Evolutionary conservation across 2,329 filamentous ascomycete species (phyloP), one percentile per base, ranked within the genome.

Genomic region (Paraphaeosphaeria minitans): DNA sequence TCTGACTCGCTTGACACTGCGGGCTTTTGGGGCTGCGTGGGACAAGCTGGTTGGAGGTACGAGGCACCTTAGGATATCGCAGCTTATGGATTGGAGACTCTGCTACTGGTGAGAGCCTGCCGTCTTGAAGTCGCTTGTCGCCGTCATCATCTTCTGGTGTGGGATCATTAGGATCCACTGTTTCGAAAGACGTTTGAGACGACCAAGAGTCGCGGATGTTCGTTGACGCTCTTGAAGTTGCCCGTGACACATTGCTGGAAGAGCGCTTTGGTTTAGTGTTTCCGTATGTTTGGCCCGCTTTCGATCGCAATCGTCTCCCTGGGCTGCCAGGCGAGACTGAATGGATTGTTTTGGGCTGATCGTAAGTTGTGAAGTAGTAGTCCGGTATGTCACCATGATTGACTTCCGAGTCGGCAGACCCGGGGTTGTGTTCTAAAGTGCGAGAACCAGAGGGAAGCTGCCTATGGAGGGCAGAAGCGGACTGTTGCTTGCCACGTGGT

Each of bases 51-150:
- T 81, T 82, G 7, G 77, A 78, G 19, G 79, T 75, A 14, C 81
- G 71, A 2, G 81, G 81, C 2, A 83, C 71, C 63, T 82, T 82
- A 7, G 81, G 81, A 61, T 83, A 83, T 35, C 75, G 69, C 13
- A 82, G 70, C 0, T 71, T 71, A 21, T 76, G 75, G n/a, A 81
- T 79, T 7, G 80, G 79, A 1, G 76, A 78, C 57, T 80, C 78
- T 4, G 73, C 75, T 1, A 81, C 78, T 4, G 79, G 78, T 10
- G 77, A 78, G 6, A 81, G 72, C 22, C 61, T 69, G 45, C 68
- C 64, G 42, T 70, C 64, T 2, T 64, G 63, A 7, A 73, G 60
- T 52, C 68, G 68, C 61, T 70, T 75, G 29, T 75, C 70, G 48
- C 76, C 75, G 12, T 78, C 76, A 16, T 77, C 75, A 56, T 81